Evolutionary conservation across 2,329 filamentous ascomycete species (phyloP), one percentile per base, ranked within the genome.

Genomic region (Arachnopeziza araneosa): DNA sequence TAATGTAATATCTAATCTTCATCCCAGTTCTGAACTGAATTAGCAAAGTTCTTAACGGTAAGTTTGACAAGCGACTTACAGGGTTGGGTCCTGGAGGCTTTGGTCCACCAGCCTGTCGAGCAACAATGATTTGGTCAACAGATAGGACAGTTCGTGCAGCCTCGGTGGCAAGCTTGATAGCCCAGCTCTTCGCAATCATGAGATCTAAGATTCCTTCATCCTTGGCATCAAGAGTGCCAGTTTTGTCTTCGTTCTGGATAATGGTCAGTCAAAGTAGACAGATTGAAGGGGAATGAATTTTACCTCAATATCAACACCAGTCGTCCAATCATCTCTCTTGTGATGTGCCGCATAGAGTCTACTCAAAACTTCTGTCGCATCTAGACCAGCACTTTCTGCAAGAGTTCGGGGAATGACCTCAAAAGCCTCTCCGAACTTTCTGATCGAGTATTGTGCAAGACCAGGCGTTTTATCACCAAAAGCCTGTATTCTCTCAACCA

Each of bases 91-190:
- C 93, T 30, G 95, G 95, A 59, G 93, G 93, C 83, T 99, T 99
- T 23, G 96, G 95, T 48, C 95, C 95, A 72, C 95, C 95, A 54
- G 96, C 95, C 79, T 98, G 95, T 78, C 93, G 87, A 64, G 96
- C 93, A 60, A 99, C 95, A 73, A 99, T 99, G 73, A 99, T 99
- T 79, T 99, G 96, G 77, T 99, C 95, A 49, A 99, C 95, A 54
- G 92, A 96, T 66, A 99, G 80, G 30, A 99, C 89, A 54, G 95
- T 99, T 70, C 95, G 85, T 57, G 92, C 93, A 50, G 95, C 89
- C 77, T 99, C 95, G 24, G 93, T 97, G 48, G 95, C 96, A 66
- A 99, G 82, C 79, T 95, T 95, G 76, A 99, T 96, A 53, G 95
- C 95, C 93, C 93, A 98, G 72, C 87, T 88, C 83, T 99, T 99